Evolutionary conservation across 352 stramenopile genomes (phyloP), one percentile per base, ranked within the genome.

Genomic region (Lagenidium sp.): DNA sequence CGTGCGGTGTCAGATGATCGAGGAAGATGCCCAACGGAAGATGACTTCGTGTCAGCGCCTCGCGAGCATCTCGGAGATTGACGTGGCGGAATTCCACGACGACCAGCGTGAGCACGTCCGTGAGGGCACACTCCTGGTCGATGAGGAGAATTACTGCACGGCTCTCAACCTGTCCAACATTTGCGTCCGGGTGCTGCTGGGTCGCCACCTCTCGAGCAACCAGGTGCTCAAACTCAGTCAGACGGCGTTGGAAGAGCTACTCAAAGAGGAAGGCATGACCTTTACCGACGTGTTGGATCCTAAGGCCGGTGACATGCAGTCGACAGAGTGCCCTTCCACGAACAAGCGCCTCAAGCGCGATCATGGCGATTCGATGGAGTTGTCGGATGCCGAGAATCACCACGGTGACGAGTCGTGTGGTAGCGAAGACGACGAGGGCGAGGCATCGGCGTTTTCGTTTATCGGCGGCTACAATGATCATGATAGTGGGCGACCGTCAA

Each of bases 151-250:
- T 48, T 91, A 91, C 57, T 67, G 57, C 49, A 86, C 72, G 38
- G 63, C 72, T 48, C 51, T 95, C 3, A 85, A 54, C 30, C 52
- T 92, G 34, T 91, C 79, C 2, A 85, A 88, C 35, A 91, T 92
- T 19, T 86, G 68, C 34, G 77, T 90, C 12, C 74, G 79, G 28
- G 77, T 92, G 46, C 46, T 92, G 49, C 65, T 91, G 4, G 80
- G 80, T 18, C 63, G 80, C 28, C 62, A 68, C 6, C 60, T 93
- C 42, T 82, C 80, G 4, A 88, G 70, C 46, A 86, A 88, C 45
- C 80, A 93, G 48, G 72, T 67, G 41, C 56, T 93, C 39, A 93
- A 93, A 56, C 63, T 93, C 12, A 93, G 80, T 55, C 80, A 93
- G 53, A 93, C 80, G 22, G 75, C 77, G 39, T 50, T 93, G 15